phyloP scores from a whole-genome alignment of 495 filamentous ascomycete species.

The Letharia columbiana region DNA sequence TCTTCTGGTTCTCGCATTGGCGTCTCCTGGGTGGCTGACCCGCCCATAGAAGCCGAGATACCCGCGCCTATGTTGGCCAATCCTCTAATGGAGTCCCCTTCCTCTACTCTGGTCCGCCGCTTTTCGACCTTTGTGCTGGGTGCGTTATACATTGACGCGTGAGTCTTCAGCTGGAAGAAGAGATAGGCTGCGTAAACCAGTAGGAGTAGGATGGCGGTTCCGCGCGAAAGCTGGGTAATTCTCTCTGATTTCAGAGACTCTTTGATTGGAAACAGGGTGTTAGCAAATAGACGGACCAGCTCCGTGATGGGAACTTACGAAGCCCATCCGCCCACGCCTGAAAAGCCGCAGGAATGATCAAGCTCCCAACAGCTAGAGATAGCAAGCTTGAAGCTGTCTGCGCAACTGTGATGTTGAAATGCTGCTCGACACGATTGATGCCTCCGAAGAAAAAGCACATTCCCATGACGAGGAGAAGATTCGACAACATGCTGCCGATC shows the following conservation, averaged over 20 bases:
- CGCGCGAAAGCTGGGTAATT: slow-evolving; percentile 56
- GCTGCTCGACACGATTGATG: slow-evolving; percentile 67
- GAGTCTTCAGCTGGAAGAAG: slow-evolving; percentile 74
- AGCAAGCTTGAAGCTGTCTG: slow-evolving; percentile 82
- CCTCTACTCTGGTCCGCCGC: slow-evolving; percentile 38
- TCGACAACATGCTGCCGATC: slow-evolving; percentile 85
- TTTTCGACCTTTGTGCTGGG: slow-evolving; percentile 61
- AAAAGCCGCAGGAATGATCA: slow-evolving; percentile 89
- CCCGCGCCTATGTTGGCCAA: slow-evolving; percentile 51
- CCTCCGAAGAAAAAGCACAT: slow-evolving; percentile 93
- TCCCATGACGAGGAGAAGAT: slow-evolving; percentile 82
- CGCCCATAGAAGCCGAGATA: slow-evolving; percentile 37
- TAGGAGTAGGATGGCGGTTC: slow-evolving; percentile 65
- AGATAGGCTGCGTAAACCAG: slow-evolving; percentile 71
- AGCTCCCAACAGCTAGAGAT: slow-evolving; percentile 64
- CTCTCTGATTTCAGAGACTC: slow-evolving; percentile 11
- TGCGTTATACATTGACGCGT: slow-evolving; percentile 63
- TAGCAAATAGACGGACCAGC: not conserved
- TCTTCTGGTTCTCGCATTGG: slow-evolving; percentile 48
- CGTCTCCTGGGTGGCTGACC: slow-evolving; percentile 31
- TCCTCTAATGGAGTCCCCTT: slow-evolving; percentile 51
- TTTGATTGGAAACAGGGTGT: not conserved
- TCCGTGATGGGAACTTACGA: slow-evolving; percentile 27
- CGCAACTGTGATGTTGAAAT: slow-evolving; percentile 89
- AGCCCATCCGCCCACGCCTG: slow-evolving; percentile 41